Evolutionary conservation across 2,329 filamentous ascomycete genomes (phyloP), one percentile per base, ranked within the genome.

Genomic region (Fusarium acutatum): DNA sequence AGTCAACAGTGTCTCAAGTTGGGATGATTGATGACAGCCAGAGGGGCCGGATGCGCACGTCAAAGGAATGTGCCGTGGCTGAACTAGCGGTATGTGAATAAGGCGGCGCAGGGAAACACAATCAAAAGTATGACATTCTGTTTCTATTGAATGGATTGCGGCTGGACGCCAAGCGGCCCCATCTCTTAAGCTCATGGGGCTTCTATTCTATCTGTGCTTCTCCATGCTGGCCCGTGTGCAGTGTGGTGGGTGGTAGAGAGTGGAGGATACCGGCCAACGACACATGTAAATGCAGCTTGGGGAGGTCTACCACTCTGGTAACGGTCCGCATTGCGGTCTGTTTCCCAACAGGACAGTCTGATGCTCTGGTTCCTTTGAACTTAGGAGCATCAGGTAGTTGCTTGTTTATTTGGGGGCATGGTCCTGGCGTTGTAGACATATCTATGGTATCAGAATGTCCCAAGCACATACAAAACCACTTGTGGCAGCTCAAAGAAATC

Each of bases 321-420:
- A 71, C 66, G 64, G 73, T 66, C 60, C 73, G 71, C 75, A 66
- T 60, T 64, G 69, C 64, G 72, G 64, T 65, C 75, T 71, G 71
- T 72, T 75, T 72, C 66, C 67, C 59, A 72, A 41, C 62, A 64
- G 43, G 67, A 69, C 53, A 53, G 58, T 68, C 52, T 54, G 74
- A 35, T 50, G 40, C 50, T 67, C 61, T 44, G 52, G 56, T 67
- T 54, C 59, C 69, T 73, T 77, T 73, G 67, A 75, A 37, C 49
- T 65, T 71, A 66, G 46, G 75, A 72, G 67, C 69, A 65, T 64
- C 44, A 72, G 54, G 59, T 63, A 41, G 62, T 69, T 77, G 77
- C 75, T 77, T 77, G 76, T 75, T 73, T 77, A 74, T 77, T 77
- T 75, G 75, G 73, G 73, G 73, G 44, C 65, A 65, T 77, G 73